Conservation (phyloP, 2,329 filamentous ascomycete genomes). For the Trichoderma afroharzianum region DNA sequence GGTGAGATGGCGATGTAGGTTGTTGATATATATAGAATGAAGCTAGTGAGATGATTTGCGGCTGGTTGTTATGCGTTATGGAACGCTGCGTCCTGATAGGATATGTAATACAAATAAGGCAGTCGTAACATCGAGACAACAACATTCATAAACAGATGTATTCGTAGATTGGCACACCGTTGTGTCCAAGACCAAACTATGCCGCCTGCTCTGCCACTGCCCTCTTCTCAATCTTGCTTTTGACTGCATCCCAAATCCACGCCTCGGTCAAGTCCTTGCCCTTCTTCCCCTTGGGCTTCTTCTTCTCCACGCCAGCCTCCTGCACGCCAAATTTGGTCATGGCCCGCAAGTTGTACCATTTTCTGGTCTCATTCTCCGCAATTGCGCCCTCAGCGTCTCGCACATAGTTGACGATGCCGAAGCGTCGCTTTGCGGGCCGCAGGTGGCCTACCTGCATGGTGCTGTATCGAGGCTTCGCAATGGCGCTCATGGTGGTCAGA, state of each 20-base stretch:
- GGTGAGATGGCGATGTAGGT: not conserved
- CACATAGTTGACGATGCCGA: slow-evolving; percentile 41
- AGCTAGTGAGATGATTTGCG: not conserved
- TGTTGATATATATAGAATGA: not conserved
- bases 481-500: slow-evolving; percentile 53
- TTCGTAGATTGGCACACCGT: not conserved
- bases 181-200: not conserved
- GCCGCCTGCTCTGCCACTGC: not conserved
- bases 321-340: slow-evolving; percentile 39
- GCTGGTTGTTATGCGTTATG: not conserved
- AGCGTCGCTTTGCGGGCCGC: slow-evolving; percentile 28
- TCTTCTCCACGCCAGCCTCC: slow-evolving; percentile 22
- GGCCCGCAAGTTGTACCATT: slow-evolving; percentile 41
- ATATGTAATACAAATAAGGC: not conserved
- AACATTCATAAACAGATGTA: not conserved
- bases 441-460: slow-evolving; percentile 39
- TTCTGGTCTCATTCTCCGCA: slow-evolving; percentile 33
- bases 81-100: not conserved
- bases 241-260: slow-evolving; percentile 42
- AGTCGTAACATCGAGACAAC: not conserved
- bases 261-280: slow-evolving; percentile 32
- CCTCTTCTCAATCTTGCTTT: slow-evolving; percentile 30
- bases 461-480: slow-evolving; percentile 52
- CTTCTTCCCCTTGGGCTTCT: slow-evolving; percentile 18
- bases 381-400: slow-evolving; percentile 29